Conservation (phyloP, 768 basidiomycete genomes). For the Pleurotus platypus region DNA sequence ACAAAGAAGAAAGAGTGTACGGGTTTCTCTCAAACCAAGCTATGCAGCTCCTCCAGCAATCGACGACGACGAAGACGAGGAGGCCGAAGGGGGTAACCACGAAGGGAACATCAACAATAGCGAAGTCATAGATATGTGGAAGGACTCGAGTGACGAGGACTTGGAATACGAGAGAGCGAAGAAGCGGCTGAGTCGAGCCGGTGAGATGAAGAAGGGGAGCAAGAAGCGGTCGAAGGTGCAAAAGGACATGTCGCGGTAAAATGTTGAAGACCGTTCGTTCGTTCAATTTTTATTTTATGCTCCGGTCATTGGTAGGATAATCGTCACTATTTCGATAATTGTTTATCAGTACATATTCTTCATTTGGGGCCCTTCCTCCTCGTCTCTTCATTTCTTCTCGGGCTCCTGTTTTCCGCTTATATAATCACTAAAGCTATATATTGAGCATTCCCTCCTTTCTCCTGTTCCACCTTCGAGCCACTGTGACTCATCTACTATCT, state of each 20-base stretch:
- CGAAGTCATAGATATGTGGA: conserved; percentile 50
- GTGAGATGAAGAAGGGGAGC: conserved; percentile 31
- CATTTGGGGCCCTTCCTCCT: too few relatives aligned
- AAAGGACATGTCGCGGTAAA: too few relatives aligned
- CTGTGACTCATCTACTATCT: too few relatives aligned
- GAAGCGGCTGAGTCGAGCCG: conserved; percentile 43
- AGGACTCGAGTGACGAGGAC: conserved; percentile 76
- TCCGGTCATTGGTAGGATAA: too few relatives aligned
- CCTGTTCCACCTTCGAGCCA: too few relatives aligned
- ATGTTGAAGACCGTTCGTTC: neutral
- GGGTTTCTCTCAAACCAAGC: conserved; percentile 74
- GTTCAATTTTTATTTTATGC: too few relatives aligned
- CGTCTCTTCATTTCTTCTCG: too few relatives aligned
- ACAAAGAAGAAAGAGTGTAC: conserved; percentile 63
- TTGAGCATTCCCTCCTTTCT: too few relatives aligned
- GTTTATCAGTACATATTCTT: too few relatives aligned
- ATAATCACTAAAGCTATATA: too few relatives aligned
- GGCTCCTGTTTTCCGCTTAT: too few relatives aligned
- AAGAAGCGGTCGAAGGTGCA: conserved; percentile 11
- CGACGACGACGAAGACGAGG: conserved; percentile 45
- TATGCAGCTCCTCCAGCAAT: conserved; percentile 73
- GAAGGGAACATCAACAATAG: neutral
- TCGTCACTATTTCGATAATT: too few relatives aligned
- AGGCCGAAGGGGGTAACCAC: conserved; percentile 17
- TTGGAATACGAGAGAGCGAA: conserved; percentile 61